Evolutionary conservation across 2,329 filamentous ascomycete genomes (phyloP).

Genomic region (Scedosporium boydii): DNA sequence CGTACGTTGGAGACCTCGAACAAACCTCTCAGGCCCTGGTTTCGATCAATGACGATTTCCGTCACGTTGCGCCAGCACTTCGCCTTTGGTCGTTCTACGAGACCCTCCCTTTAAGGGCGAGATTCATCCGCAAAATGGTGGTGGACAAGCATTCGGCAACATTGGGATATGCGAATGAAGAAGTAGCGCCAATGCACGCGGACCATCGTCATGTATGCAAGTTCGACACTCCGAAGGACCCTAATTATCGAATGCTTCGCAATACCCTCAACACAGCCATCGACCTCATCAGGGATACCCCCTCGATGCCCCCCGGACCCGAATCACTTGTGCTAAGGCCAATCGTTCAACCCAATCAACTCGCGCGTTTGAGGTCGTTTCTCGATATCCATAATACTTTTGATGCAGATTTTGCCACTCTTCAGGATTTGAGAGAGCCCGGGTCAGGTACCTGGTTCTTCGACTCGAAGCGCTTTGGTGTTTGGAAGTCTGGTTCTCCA

Average conservation of each 20-base stretch:
- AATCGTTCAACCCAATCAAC: not conserved
- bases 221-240: not conserved
- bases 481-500: too few species aligned
- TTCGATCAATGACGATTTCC: not conserved
- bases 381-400: not conserved
- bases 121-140: not conserved
- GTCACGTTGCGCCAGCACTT: not conserved
- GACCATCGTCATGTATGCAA: slow-evolving; percentile 1
- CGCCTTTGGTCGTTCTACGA: not conserved
- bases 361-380: not conserved
- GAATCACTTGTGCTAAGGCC: too few species aligned
- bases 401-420: not conserved
- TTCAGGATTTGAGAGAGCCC: not conserved
- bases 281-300: too few species aligned
- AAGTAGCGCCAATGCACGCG: not conserved
- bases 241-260: not conserved
- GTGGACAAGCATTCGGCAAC: not conserved
- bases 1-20: not conserved
- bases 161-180: not conserved
- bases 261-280: not conserved
- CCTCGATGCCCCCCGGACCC: too few species aligned
- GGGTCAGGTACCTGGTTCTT: not conserved
- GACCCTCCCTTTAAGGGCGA: not conserved
- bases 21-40: not conserved
- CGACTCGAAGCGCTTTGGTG: too few species aligned